phyloP scores from a whole-genome alignment of 1,139 yeast genomes.

The Suhomyces choctaworum region DNA sequence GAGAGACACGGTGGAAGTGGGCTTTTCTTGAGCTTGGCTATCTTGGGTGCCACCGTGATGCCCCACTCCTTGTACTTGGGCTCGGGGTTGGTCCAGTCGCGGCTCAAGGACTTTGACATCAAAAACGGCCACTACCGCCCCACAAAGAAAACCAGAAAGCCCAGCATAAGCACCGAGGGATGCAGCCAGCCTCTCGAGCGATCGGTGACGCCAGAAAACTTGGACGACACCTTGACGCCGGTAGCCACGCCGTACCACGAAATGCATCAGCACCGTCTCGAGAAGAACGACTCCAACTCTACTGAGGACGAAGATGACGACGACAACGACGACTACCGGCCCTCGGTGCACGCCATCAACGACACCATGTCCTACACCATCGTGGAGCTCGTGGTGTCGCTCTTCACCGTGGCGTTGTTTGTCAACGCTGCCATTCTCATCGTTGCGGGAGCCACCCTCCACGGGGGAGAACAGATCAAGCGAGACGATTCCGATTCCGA shows the following conservation, averaged over 20 bases:
- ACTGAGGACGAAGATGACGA: conserved; percentile 16
- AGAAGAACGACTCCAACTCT: conserved; percentile 16
- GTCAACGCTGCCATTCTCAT: conserved; percentile 83
- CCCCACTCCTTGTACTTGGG: conserved; percentile 94
- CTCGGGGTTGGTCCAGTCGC: conserved; percentile 88
- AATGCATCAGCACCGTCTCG: conserved; percentile 11
- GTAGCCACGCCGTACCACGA: conserved; percentile 15
- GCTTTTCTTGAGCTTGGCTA: conserved; percentile 81
- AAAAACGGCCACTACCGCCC: conserved; percentile 56
- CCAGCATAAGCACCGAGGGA: conserved; percentile 5
- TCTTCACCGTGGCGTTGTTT: conserved; percentile 78
- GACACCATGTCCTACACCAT: conserved; percentile 72
- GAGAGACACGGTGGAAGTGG: conserved; percentile 64
- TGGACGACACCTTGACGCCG: conserved; percentile 14
- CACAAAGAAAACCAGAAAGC: conserved; percentile 4
- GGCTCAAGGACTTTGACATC: conserved; percentile 78
- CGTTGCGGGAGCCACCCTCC: conserved; percentile 79
- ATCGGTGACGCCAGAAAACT: conserved; percentile 3
- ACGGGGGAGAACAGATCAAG: conserved; percentile 13
- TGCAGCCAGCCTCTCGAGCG: conserved; percentile 3
- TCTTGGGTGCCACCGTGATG: conserved; percentile 97
- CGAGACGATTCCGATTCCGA: conserved; percentile 20
- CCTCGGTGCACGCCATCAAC: conserved; percentile 69
- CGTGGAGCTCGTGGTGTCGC: conserved; percentile 71
- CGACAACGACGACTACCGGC: conserved; percentile 48